Percentiles rank a stretch among this genome's conserved stretches.
These are phyloP conservation scores for Wakefieldia striispora DNA, from an alignment of 768 basidiomycete species.

Conservation along the genomic window DNA sequence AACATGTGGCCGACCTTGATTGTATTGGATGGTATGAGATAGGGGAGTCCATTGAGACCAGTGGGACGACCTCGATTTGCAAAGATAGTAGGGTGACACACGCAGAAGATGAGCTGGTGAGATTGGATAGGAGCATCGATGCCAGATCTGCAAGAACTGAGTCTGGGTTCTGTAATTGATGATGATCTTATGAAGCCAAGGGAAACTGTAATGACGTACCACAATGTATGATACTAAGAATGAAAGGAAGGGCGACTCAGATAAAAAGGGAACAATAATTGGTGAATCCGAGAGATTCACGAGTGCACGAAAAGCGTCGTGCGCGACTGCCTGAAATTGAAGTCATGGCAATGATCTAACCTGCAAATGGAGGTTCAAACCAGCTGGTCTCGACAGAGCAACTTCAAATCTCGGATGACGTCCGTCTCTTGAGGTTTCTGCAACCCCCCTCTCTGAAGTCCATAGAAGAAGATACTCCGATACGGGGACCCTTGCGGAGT, in stretches of 20 bases:
- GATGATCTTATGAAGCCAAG: constrained; percentile 2
- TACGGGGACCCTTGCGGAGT: constrained; percentile 70
- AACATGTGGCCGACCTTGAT: constrained; percentile 78
- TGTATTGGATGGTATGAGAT: constrained; percentile 68
- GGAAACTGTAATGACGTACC: constrained; percentile 46
- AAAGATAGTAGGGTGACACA: constrained; percentile 63
- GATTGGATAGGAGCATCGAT: constrained; percentile 96
- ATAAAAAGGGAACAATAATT: constrained; percentile 59
- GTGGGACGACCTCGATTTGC: constrained; percentile 60
- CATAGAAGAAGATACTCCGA: constrained; percentile 72
- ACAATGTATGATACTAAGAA: constrained; percentile 90
- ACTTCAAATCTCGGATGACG: constrained; percentile 75
- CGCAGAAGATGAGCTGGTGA: constrained; percentile 71
- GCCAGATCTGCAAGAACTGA: constrained; percentile 91
- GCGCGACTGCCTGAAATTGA: constrained; percentile 69
- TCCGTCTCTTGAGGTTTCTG: constrained; percentile 61
- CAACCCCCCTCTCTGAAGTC: constrained; percentile 55
- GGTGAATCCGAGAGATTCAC: constrained; percentile 91
- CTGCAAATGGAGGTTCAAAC: constrained; percentile 41
- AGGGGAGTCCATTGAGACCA: constrained; percentile 38
- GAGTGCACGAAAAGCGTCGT: constrained; percentile 92
- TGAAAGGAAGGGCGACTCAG: constrained; percentile 67
- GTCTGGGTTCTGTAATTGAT: constrained; percentile 67
- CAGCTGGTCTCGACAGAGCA: constrained; percentile 85
- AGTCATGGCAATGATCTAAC: constrained; percentile 16